Base-by-base conservation (phyloP, 75 land plant genomes). In the Adiantum capillusveneris region DNA sequence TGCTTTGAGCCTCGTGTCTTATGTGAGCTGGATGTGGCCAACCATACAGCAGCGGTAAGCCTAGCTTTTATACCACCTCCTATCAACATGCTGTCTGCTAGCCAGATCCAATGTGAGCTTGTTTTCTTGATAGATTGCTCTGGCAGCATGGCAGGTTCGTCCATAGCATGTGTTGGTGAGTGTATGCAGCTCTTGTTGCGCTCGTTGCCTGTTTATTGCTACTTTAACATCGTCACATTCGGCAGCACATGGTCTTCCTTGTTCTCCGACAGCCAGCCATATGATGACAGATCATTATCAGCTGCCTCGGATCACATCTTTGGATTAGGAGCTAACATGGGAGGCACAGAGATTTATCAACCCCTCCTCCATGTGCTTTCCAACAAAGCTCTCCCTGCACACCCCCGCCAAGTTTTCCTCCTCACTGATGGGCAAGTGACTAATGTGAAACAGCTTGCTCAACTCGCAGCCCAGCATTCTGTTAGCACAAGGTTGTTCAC, bases 91-190 rank as follows among this genome's bases (percentile, higher is more conserved):
- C n/a, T n/a, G n/a, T n/a, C n/a, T n/a, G n/a, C n/a, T n/a, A n/a
- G n/a, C n/a, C n/a, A n/a, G n/a, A n/a, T n/a, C n/a, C n/a, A n/a
- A n/a, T n/a, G n/a, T n/a, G n/a, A n/a, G n/a, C n/a, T n/a, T n/a
- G n/a, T n/a, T 13, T 39, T 39, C 13, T 39, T 39, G 13, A 7
- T 17, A 20, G 49, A 46, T 46, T 46, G 49, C 49, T 46, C 49
- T n/a, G 49, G 49, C 14, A 46, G 49, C 17, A 46, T 46, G 49
- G 12, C 2, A 1, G 49, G 49, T 46, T 14, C 49, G 2, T 46
- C 49, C 49, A 17, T 46, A n/a, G 49, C 49, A 46, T 46, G 49
- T 14, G 21, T 46, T 14, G 12, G 49, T 46, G 49, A 46, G 14
- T 46, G 49, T 46, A 46, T 46, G 49, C 49, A 46, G 21, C 6